Evolutionary conservation across 139 green algal genomes (phyloP), one percentile per base, ranked within the genome.

Genomic region (Microglena sp.): DNA sequence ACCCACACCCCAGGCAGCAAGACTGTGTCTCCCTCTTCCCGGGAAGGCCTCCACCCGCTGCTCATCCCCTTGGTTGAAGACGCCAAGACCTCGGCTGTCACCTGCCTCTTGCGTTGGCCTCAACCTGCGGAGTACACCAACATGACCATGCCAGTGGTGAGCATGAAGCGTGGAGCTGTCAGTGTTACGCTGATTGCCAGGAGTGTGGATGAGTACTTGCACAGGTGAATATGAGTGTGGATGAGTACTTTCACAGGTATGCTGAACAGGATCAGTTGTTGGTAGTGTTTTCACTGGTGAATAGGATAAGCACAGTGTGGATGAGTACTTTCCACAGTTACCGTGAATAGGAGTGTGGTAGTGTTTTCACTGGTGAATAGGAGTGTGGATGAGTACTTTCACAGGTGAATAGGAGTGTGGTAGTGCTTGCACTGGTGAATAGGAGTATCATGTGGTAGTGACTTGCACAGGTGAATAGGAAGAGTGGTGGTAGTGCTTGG

Each of bases 351-450:
- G n/a, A n/a, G n/a, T n/a, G n/a, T n/a, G n/a, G n/a, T n/a, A n/a
- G n/a, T n/a, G n/a, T n/a, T 53, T 91, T 6, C 82, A 90, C 60
- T 74, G 81, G 81, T 87, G n/a, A n/a, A n/a, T n/a, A n/a, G n/a
- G n/a, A n/a, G n/a, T n/a, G 55, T 2, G 65, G 15, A 24, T 50
- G 11, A 11, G 15, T 11, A 15, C 11, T 50, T 50, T 50, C 11
- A 24, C 11, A 15, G 40, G 15, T 50, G 40, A n/a, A n/a, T n/a
- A n/a, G n/a, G n/a, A n/a, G n/a, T n/a, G n/a, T n/a, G n/a, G n/a
- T n/a, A n/a, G n/a, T n/a, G n/a, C n/a, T n/a, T n/a, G n/a, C n/a
- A n/a, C n/a, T n/a, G n/a, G n/a, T n/a, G n/a, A n/a, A n/a, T n/a
- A n/a, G n/a, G n/a, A n/a, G n/a, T n/a, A n/a, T 3, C 81, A 85